phyloP scores from a whole-genome alignment of 1,284 basidiomycete genomes.

The Trametes polyzona region DNA sequence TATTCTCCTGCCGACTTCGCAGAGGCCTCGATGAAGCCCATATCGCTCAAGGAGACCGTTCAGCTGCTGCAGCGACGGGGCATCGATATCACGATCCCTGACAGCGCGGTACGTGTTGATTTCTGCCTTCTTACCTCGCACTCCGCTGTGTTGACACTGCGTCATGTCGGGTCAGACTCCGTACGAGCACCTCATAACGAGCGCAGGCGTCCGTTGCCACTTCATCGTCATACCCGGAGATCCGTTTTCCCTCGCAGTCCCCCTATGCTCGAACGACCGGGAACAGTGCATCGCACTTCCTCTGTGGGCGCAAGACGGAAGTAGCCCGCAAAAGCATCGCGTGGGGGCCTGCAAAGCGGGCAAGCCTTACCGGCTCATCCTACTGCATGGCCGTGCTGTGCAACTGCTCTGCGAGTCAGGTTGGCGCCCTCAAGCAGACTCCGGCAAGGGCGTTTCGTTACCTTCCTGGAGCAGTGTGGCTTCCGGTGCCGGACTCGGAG shows the following conservation, averaged over 20 bases:
- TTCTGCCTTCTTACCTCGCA: not conserved
- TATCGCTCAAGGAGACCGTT: no score
- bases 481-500: no score
- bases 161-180: no score
- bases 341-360: not conserved
- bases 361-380: not conserved
- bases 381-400: not conserved
- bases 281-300: not conserved
- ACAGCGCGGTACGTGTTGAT: not conserved
- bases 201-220: not conserved
- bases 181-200: not conserved
- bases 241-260: not conserved
- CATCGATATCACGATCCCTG: no score
- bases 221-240: not conserved
- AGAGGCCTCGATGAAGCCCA: no score
- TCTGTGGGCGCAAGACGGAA: not conserved
- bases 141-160: not conserved
- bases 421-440: no score
- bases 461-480: no score
- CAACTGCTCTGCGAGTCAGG: not conserved
- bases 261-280: not conserved
- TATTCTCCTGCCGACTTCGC: no score
- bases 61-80: no score
- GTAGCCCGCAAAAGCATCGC: not conserved
- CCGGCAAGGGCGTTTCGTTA: no score